Conservation (phyloP, 352 stramenopile genomes). For the Phytophthora pluvialis region DNA sequence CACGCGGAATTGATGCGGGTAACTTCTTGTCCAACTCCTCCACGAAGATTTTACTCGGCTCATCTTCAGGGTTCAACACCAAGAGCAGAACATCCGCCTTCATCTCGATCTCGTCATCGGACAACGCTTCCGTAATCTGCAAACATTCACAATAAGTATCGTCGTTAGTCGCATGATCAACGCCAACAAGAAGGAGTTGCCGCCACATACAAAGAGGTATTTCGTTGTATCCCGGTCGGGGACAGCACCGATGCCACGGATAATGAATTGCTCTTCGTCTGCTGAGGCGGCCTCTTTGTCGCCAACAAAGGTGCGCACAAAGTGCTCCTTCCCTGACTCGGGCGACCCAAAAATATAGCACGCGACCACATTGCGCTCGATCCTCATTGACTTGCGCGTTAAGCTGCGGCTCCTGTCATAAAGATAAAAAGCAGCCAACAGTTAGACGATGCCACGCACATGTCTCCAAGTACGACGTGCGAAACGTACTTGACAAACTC, state of each 20-base stretch:
- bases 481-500: conserved; percentile 67
- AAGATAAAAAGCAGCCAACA: conserved; percentile 1
- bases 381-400: conserved; percentile 60
- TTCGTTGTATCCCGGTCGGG: conserved; percentile 58
- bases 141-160: conserved; percentile 7
- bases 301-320: conserved; percentile 62
- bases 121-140: conserved; percentile 72
- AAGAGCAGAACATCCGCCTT: conserved; percentile 78
- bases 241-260: conserved; percentile 67
- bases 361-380: conserved; percentile 75
- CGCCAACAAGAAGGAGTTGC: neutral
- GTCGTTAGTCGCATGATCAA: neutral
- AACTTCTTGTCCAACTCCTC: conserved; percentile 67
- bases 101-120: conserved; percentile 69
- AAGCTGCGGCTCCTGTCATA: conserved; percentile 53
- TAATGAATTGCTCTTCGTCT: conserved; percentile 46
- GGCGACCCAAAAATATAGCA: conserved; percentile 70
- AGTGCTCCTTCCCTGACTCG: conserved; percentile 56
- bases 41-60: conserved; percentile 47
- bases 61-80: conserved; percentile 64
- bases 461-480: neutral
- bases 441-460: neutral
- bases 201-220: conserved; percentile 65
- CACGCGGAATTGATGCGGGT: conserved; percentile 55
- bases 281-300: conserved; percentile 30